Percentiles rank a stretch among this genome's conserved stretches.
These are phyloP conservation scores for Fabrea salina DNA, from an alignment of 169 alveolate genomes.

Conservation along the genomic window DNA sequence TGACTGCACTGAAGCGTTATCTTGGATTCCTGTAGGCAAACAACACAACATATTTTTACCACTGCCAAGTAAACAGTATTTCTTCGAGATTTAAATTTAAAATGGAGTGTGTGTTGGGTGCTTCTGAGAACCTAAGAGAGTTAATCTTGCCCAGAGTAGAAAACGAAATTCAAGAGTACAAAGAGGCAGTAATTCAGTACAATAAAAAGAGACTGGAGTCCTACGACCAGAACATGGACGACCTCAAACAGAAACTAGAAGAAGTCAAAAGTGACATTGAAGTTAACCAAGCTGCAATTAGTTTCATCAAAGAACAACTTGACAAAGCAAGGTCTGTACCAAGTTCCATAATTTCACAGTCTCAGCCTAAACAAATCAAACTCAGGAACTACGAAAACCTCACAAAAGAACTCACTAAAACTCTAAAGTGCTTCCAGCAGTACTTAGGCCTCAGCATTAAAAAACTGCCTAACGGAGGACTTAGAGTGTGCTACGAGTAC, in stretches of 20 bases:
- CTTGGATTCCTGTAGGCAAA: not conserved
- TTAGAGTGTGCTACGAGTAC: not conserved
- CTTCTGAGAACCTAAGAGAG: not conserved
- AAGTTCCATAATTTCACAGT: not conserved
- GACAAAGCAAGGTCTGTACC: not conserved
- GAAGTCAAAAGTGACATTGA: not conserved
- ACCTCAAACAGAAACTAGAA: not conserved
- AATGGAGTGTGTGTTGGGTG: not conserved
- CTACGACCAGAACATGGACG: not conserved
- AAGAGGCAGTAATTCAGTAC: not conserved
- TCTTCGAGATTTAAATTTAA: not conserved
- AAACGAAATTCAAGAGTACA: not conserved
- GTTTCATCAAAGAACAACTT: not conserved
- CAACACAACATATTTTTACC: slow-evolving; percentile 18
- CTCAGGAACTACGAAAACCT: not conserved
- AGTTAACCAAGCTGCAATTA: not conserved
- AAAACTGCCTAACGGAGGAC: not conserved
- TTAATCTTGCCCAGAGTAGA: not conserved
- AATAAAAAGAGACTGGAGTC: not conserved
- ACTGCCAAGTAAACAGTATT: no score
- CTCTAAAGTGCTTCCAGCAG: not conserved
- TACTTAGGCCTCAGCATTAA: not conserved
- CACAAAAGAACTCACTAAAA: not conserved
- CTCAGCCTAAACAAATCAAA: not conserved
- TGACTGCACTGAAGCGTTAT: not conserved